phyloP scores from a whole-genome alignment of 2,329 filamentous ascomycete species.

The Aspergillus puulaauensis region DNA sequence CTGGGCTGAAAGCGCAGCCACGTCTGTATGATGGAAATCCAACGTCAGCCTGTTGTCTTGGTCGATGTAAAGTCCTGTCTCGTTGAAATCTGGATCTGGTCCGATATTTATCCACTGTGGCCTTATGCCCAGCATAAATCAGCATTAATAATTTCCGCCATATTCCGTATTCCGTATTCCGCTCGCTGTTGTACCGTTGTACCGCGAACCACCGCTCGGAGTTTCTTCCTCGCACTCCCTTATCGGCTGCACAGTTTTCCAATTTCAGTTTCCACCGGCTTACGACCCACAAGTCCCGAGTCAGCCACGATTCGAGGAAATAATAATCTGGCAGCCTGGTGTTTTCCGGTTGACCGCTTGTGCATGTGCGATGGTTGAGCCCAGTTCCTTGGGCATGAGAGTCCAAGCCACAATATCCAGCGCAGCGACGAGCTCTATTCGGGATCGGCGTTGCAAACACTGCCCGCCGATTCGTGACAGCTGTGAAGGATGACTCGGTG shows the following conservation, averaged over 20 bases:
- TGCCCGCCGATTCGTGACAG: slow-evolving; percentile 3
- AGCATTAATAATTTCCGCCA: background rate
- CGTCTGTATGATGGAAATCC: too few relatives aligned
- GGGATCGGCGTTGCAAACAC: background rate
- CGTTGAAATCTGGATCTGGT: too few relatives aligned
- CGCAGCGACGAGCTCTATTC: background rate
- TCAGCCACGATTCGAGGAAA: background rate
- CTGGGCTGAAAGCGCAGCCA: too few relatives aligned
- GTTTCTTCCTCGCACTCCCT: background rate
- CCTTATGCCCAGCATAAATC: background rate
- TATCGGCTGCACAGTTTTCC: background rate
- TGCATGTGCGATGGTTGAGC: background rate
- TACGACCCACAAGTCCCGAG: background rate
- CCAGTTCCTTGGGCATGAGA: background rate
- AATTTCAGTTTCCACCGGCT: background rate
- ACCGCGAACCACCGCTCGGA: background rate
- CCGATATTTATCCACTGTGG: background rate
- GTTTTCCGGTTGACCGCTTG: background rate
- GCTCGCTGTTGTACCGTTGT: background rate
- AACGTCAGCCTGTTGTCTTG: too few relatives aligned
- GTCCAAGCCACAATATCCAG: slow-evolving; percentile 1
- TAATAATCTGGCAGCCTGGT: slow-evolving; percentile 6
- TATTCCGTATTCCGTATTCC: background rate
- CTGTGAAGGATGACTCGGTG: background rate
- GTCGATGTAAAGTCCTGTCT: too few relatives aligned